Evolutionary conservation across 2,329 filamentous ascomycete genomes (phyloP).

Genomic region (Fusarium chaquense): DNA sequence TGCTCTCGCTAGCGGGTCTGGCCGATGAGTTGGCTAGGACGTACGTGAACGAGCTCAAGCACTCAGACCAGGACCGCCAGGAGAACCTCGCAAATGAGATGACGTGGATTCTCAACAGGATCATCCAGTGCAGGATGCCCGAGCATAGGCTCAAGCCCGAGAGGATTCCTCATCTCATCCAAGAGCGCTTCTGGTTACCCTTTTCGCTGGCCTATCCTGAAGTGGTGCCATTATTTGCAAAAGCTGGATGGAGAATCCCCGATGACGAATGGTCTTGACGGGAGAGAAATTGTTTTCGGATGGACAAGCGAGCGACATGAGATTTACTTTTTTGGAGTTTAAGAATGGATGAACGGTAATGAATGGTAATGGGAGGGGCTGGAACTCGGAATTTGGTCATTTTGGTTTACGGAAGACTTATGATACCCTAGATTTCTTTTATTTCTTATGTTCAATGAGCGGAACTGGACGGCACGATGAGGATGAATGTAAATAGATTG

Average conservation of each 20-base stretch:
- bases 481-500: neutral
- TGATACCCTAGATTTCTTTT: constrained; percentile 34
- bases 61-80: constrained; percentile 24
- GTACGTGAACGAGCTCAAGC: constrained; percentile 49
- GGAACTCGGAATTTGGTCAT: neutral
- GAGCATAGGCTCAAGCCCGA: constrained; percentile 40
- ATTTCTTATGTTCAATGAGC: constrained; percentile 17
- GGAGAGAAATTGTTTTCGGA: neutral
- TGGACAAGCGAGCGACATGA: neutral
- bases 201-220: constrained; percentile 50
- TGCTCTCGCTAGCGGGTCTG: constrained; percentile 53
- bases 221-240: constrained; percentile 46
- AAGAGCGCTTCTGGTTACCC: constrained; percentile 49
- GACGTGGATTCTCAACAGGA: constrained; percentile 52
- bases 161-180: constrained; percentile 41
- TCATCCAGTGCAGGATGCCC: constrained; percentile 37
- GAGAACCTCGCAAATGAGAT: constrained; percentile 49
- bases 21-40: constrained; percentile 52
- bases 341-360: neutral
- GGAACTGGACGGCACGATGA: neutral
- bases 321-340: constrained; percentile 25
- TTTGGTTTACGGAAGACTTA: constrained; percentile 22
- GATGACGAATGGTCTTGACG: constrained; percentile 22
- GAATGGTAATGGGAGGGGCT: neutral
- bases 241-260: constrained; percentile 47